These are phyloP conservation scores for Vitis hybrid DNA, from an alignment of 177 flowering plant species.

Conservation along the genomic window DNA sequence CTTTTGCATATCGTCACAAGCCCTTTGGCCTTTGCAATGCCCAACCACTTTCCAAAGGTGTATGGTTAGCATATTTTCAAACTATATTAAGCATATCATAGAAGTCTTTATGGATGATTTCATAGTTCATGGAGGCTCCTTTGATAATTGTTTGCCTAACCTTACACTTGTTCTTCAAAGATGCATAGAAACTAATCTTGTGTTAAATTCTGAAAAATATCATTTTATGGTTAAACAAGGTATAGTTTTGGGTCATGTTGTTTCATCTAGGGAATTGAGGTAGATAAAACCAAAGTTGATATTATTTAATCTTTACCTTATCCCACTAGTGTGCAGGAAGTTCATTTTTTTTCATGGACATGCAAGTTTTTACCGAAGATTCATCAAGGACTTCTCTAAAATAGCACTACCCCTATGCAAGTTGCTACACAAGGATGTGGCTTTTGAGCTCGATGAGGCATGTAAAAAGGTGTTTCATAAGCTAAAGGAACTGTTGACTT, in stretches of 20 bases:
- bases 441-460: conserved; percentile 4
- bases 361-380: not conserved
- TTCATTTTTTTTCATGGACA: conserved; percentile 5
- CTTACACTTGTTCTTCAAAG: conserved; percentile 1
- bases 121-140: not conserved
- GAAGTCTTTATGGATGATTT: too few species aligned
- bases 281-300: too few species aligned
- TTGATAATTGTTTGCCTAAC: not conserved
- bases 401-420: not conserved
- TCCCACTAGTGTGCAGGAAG: not conserved
- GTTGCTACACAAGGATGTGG: not conserved
- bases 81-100: too few species aligned
- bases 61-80: too few species aligned
- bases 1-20: too few species aligned
- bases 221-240: too few species aligned
- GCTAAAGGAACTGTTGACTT: not conserved
- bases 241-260: too few species aligned
- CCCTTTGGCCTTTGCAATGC: too few species aligned
- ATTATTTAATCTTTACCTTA: not conserved
- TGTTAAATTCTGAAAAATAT: not conserved
- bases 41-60: too few species aligned
- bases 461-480: conserved; percentile 6
- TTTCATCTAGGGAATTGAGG: too few species aligned
- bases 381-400: not conserved
- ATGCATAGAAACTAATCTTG: not conserved